Base-by-base conservation (phyloP, 1,284 basidiomycete species). In the Singerocomus rubriflavus region DNA sequence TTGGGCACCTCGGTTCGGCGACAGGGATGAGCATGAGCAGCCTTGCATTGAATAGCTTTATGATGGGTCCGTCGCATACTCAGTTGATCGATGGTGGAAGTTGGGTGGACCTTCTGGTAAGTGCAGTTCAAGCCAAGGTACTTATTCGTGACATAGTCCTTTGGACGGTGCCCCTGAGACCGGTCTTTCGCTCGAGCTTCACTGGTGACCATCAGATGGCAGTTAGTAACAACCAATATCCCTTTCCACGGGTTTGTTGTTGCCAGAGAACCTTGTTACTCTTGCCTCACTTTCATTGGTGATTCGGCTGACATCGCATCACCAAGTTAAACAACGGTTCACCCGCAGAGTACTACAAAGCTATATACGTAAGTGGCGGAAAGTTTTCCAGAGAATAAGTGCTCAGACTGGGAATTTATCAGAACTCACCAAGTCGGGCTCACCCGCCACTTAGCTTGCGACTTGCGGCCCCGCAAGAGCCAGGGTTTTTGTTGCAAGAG, bases 381-480 rank as follows among this genome's bases (percentile, higher is more conserved):
- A 32, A 21, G 21, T 26, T 11, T 36, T 3, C 14, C n/a, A 48
- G 27, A 25, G 29, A 12, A 52, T 53, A 9, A 30, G 38, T 30
- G 55, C 39, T 48, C 32, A 53, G 42, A 27, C 30, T 25, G 27
- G 26, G 31, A 47, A 26, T 50, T 38, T 44, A 17, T 17, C 42
- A 88, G 85, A 74, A 63, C 35, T 89, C 88, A 13, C 84, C 85
- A 5, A 81, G 77, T 11, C 70, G 70, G 14, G 58, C 70, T 6
- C 85, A 90, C 63, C 87, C 87, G 0, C 82, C 84, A 2, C 68
- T 90, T n/a, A 76, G 78, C 45, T 68, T 90, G 31, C 80, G 82
- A 9, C 71, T 90, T 33, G 76, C 75, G 9, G 69, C 78, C 3
- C 85, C 86, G 0, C 78, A 82, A 49, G 87, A 90, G 59, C 81